phyloP scores from a whole-genome alignment of 2,329 filamentous ascomycete genomes.

The Calonectria montana region DNA sequence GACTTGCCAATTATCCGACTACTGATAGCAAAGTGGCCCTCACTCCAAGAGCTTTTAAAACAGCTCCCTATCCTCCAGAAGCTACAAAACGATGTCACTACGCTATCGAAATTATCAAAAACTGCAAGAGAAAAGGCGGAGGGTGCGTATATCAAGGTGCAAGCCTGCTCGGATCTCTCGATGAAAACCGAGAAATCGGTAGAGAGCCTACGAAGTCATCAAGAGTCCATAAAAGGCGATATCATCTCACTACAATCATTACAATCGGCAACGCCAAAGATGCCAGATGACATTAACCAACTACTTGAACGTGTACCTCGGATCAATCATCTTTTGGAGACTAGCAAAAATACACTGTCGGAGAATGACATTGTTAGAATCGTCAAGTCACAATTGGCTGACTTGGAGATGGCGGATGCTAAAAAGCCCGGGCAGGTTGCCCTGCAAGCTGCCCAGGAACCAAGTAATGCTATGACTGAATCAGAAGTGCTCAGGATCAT shows the following conservation, averaged over 20 bases:
- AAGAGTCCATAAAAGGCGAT: not conserved
- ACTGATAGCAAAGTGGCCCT: not conserved
- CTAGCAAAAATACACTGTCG: not conserved
- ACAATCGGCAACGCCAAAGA: not conserved
- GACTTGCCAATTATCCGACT: not conserved
- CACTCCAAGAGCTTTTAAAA: not conserved
- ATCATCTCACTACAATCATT: not conserved
- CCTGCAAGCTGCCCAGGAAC: not conserved
- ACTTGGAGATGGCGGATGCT: not conserved
- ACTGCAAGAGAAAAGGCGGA: not conserved
- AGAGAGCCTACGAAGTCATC: not conserved
- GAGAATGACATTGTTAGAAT: not conserved
- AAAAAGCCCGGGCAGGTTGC: not conserved
- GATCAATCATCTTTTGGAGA: not conserved
- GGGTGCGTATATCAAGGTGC: not conserved
- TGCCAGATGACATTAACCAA: not conserved
- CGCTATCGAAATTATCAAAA: not conserved
- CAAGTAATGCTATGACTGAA: not conserved
- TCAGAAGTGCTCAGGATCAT: slow-evolving; percentile 25
- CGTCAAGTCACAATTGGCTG: not conserved
- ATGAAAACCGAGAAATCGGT: not conserved
- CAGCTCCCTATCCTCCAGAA: not conserved
- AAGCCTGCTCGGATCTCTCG: not conserved
- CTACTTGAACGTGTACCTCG: not conserved
- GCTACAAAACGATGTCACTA: not conserved